Conservation (phyloP, 495 filamentous ascomycete species). For the Daldinia bambusicola region DNA sequence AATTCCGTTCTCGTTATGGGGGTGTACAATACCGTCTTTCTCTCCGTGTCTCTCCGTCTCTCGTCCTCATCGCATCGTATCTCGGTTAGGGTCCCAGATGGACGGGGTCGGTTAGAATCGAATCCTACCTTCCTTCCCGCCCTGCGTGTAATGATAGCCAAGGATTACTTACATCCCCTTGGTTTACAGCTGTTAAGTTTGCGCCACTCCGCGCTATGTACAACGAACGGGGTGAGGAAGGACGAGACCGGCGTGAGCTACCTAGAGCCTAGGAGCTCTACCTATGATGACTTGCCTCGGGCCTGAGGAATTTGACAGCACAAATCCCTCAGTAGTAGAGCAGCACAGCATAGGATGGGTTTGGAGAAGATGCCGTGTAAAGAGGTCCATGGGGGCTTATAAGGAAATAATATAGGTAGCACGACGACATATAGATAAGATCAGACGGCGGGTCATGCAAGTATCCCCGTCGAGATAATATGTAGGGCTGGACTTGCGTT, state of each 20-base stretch:
- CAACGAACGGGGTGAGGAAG: neutral
- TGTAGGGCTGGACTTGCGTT: constrained; percentile 29
- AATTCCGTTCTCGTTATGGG: constrained; percentile 28
- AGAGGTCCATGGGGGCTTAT: constrained; percentile 16
- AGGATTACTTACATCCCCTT: constrained; percentile 10
- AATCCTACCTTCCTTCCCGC: constrained; percentile 40
- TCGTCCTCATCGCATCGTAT: constrained; percentile 22
- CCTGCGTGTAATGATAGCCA: constrained; percentile 15
- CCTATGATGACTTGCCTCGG: constrained; percentile 2
- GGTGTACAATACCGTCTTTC: neutral
- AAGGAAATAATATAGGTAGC: constrained; percentile 19
- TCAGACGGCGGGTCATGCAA: constrained; percentile 8
- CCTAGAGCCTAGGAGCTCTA: neutral
- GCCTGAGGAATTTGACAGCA: neutral
- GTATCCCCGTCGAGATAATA: constrained; percentile 6
- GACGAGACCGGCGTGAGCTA: constrained; percentile 8
- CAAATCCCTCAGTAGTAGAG: constrained; percentile 8
- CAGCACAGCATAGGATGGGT: constrained; percentile 6
- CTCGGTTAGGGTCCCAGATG: constrained; percentile 19
- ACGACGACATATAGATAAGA: constrained; percentile 26
- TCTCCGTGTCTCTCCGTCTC: no score
- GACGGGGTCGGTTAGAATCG: constrained; percentile 9
- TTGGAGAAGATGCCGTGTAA: constrained; percentile 12
- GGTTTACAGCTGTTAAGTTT: constrained; percentile 14
- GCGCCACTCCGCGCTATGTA: constrained; percentile 2